Evolutionary conservation across 2,329 filamentous ascomycete genomes (phyloP).

Genomic region (Aspergillus transmontanensis): DNA sequence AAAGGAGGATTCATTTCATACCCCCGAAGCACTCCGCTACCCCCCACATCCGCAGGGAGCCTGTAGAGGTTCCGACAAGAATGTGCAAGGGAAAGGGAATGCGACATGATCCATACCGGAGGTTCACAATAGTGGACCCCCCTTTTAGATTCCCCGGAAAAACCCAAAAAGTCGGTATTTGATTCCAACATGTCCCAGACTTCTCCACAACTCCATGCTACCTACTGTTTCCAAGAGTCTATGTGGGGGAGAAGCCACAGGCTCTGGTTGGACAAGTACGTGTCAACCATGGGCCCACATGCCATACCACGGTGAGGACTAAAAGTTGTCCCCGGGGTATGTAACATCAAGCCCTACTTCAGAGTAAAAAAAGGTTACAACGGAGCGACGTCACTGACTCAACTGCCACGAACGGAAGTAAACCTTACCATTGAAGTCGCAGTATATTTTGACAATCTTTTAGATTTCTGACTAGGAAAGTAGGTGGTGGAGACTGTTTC

Average conservation of each 20-base stretch:
- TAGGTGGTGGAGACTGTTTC: fast-evolving
- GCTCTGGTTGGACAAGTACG: neutral
- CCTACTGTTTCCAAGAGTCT: neutral
- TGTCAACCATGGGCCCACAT: neutral
- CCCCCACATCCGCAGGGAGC: neutral
- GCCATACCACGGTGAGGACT: no score
- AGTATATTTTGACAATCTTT: neutral
- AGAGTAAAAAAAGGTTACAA: neutral
- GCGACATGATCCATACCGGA: neutral
- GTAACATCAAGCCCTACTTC: neutral
- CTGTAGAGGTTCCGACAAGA: neutral
- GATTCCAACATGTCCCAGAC: neutral
- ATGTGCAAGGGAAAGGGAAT: neutral
- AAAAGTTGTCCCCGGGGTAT: neutral
- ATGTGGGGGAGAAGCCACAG: neutral
- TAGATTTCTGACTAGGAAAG: neutral
- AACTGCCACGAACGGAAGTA: neutral
- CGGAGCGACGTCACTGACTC: no score
- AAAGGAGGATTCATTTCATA: no score
- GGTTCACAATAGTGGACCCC: neutral
- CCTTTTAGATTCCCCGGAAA: no score
- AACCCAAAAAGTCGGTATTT: neutral
- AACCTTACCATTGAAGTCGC: neutral
- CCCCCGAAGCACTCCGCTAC: no score
- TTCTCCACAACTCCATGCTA: neutral